A percentile compares a stretch with the other conserved stretches of the same genome.
Conservation (phyloP, 2,329 filamentous ascomycete species). For the Neonectria neomacrospora region DNA sequence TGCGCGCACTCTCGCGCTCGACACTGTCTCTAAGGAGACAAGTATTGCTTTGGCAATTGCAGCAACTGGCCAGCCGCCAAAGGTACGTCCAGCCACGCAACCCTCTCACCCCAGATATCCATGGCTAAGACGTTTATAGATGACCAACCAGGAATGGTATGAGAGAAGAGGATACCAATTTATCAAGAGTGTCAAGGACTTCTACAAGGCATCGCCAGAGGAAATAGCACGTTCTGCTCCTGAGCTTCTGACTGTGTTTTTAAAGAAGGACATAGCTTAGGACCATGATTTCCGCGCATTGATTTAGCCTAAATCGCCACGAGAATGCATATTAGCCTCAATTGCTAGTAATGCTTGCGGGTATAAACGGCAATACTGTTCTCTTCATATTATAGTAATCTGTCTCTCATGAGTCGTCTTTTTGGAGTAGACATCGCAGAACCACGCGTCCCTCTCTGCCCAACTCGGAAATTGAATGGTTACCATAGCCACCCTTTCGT, state of each 20-base stretch:
- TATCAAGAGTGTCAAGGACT: slow-evolving; percentile 34
- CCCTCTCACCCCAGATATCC: rapidly evolving
- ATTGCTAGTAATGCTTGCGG: neutral
- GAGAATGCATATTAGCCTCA: neutral
- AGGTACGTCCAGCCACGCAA: slow-evolving; percentile 3
- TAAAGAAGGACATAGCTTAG: slow-evolving; percentile 26
- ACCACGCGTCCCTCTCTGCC: neutral
- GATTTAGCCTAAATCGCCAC: neutral
- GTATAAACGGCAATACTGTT: neutral
- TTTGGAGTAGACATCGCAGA: neutral
- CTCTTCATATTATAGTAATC: neutral
- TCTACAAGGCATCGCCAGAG: slow-evolving; percentile 17
- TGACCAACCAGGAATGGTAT: slow-evolving; percentile 47
- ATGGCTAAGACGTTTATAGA: slow-evolving; percentile 23
- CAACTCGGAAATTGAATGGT: neutral
- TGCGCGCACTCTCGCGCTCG: slow-evolving; percentile 42
- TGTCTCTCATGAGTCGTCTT: neutral
- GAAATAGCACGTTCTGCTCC: neutral
- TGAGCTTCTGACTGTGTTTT: slow-evolving; percentile 21
- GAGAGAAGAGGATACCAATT: slow-evolving; percentile 42
- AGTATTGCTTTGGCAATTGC: slow-evolving; percentile 17
- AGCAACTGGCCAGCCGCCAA: slow-evolving; percentile 12
- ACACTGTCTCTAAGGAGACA: slow-evolving; percentile 42
- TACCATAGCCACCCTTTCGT: neutral
- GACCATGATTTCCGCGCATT: neutral